phyloP scores from a whole-genome alignment of 495 filamentous ascomycete genomes.

The Wilcoxina mikolae region DNA sequence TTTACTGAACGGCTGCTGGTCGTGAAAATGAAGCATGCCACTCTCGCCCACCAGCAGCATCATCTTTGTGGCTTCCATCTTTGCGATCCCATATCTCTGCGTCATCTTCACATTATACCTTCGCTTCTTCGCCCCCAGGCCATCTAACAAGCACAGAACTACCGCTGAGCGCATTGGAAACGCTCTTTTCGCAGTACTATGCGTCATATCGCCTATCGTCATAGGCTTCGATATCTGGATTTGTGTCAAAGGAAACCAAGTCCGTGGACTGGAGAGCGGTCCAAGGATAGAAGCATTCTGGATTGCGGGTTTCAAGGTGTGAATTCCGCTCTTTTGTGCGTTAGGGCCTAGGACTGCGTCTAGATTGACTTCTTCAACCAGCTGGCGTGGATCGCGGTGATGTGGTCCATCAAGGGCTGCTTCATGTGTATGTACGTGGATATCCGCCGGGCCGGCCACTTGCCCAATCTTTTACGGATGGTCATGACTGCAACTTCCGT shows the following conservation, averaged over 20 bases:
- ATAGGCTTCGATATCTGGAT: not conserved
- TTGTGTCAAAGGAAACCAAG: not conserved
- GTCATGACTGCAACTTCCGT: not conserved
- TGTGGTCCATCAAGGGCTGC: conserved; percentile 1
- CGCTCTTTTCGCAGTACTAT: not conserved
- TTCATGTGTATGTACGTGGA: conserved; percentile 1
- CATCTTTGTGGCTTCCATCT: not conserved
- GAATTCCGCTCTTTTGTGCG: not conserved
- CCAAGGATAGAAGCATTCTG: not conserved
- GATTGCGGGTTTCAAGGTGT: not conserved
- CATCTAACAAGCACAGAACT: not conserved
- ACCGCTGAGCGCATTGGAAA: not conserved
- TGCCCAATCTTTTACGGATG: not conserved
- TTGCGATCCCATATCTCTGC: not conserved
- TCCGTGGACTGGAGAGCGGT: not conserved
- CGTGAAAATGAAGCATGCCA: too few species aligned
- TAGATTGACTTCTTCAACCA: not conserved
- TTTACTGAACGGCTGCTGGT: too few species aligned
- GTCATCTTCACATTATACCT: not conserved
- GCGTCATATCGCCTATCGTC: not conserved
- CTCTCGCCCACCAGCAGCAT: not conserved
- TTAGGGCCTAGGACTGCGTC: not conserved
- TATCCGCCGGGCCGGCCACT: not conserved
- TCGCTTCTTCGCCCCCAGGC: not conserved
- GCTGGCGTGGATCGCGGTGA: not conserved